A percentile compares a stretch with the other conserved stretches of the same genome.
Conservation (phyloP, 441 rosid genomes). For the Bruguiera hainesii region DNA sequence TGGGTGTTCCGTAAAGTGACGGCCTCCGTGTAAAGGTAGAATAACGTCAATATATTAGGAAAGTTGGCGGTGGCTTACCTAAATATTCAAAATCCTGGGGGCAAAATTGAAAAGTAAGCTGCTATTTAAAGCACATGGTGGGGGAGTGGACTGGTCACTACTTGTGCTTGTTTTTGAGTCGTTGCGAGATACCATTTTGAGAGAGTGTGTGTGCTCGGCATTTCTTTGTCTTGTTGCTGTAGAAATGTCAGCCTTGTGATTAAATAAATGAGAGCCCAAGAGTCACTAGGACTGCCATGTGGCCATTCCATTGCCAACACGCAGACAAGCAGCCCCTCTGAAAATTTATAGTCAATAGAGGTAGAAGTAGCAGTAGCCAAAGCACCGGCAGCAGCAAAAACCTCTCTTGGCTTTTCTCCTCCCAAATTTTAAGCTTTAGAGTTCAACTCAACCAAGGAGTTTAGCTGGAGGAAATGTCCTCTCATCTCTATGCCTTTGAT, state of each 20-base stretch:
- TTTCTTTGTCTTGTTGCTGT: conserved; percentile 35
- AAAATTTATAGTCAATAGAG: conserved; percentile 1
- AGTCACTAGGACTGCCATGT: conserved; percentile 24
- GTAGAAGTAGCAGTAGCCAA: not conserved
- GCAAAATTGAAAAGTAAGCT: conserved; percentile 2
- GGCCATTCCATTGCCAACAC: conserved; percentile 27
- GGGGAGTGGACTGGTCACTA: conserved; percentile 6
- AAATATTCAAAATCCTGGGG: conserved; percentile 9
- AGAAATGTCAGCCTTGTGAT: conserved; percentile 22
- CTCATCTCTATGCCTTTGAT: conserved; percentile 49
- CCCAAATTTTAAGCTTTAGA: not conserved
- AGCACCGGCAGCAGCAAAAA: conserved; percentile 2
- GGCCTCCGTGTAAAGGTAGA: not conserved
- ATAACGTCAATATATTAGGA: not conserved
- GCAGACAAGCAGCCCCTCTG: conserved; percentile 16
- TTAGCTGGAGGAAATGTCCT: conserved; percentile 39
- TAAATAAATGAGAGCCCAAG: conserved; percentile 27
- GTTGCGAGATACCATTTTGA: conserved; percentile 7
- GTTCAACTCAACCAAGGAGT: conserved; percentile 10
- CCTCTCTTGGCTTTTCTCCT: conserved; percentile 1
- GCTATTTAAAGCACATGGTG: conserved; percentile 5
- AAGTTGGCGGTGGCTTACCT: not conserved
- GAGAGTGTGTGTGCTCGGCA: conserved; percentile 10
- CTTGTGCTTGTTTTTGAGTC: conserved; percentile 3
- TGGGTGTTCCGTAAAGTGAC: not conserved